Evolutionary conservation across 2,329 filamentous ascomycete species (phyloP).

Genomic region (Phialophora verrucosa): DNA sequence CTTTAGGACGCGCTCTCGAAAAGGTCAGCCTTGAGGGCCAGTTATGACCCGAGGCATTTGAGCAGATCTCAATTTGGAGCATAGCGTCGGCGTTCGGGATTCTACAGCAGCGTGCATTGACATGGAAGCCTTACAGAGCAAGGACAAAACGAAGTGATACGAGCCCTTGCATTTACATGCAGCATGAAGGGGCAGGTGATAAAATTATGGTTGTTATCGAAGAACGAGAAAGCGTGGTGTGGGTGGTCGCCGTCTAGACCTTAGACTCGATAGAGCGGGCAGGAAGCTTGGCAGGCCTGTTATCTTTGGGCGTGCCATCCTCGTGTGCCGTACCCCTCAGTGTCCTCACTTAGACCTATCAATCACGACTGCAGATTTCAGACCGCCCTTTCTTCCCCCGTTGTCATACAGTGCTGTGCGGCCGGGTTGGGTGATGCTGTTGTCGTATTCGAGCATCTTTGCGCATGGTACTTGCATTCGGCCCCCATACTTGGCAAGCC

Average conservation of each 20-base stretch:
- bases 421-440: not conserved
- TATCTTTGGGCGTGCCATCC: not conserved
- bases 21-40: conserved; percentile 31
- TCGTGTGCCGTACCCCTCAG: not conserved
- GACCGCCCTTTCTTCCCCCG: conserved; percentile 8
- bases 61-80: conserved; percentile 14
- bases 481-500: not conserved
- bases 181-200: conserved; percentile 13
- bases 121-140: conserved; percentile 13
- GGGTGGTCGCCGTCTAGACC: not conserved
- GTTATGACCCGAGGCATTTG: not conserved
- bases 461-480: not conserved
- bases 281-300: conserved; percentile 5
- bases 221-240: not conserved
- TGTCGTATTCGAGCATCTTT: not conserved
- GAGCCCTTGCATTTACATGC: conserved; percentile 22
- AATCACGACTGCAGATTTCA: conserved; percentile 14
- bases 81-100: conserved; percentile 40
- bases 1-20: conserved; percentile 53
- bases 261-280: not conserved
- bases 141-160: conserved; percentile 23
- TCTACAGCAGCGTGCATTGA: conserved; percentile 24
- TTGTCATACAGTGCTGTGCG: not conserved
- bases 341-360: conserved; percentile 3
- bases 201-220: conserved; percentile 15